Percentiles rank a stretch among this genome's conserved stretches.
phyloP scores from a whole-genome alignment of 495 filamentous ascomycete species.

The Xylaria acuta region DNA sequence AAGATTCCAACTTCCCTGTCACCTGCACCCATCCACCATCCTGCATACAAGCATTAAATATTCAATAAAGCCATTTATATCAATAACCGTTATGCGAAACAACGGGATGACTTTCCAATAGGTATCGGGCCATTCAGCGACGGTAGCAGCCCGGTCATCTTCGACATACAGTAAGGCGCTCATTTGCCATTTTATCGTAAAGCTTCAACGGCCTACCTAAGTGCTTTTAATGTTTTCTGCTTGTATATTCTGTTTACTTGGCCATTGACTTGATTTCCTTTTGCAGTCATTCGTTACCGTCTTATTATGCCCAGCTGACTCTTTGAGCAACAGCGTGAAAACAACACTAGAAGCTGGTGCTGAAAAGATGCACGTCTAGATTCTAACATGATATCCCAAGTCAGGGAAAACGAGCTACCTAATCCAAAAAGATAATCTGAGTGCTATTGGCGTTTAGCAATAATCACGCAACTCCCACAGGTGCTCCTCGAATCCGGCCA shows the following conservation, averaged over 20 bases:
- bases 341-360: background rate
- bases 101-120: background rate
- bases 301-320: background rate
- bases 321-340: background rate
- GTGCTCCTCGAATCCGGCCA: background rate
- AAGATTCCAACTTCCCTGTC: too few relatives aligned
- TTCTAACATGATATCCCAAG: background rate
- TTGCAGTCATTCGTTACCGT: background rate
- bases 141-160: too few relatives aligned
- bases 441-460: background rate
- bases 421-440: background rate
- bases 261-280: background rate
- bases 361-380: background rate
- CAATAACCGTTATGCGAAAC: background rate
- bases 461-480: background rate
- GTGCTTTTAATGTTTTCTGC: background rate
- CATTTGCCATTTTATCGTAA: background rate
- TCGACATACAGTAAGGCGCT: background rate
- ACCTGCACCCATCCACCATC: background rate
- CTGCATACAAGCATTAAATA: slow-evolving; percentile 5
- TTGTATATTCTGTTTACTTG: background rate
- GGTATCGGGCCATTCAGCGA: too few relatives aligned
- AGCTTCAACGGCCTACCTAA: background rate
- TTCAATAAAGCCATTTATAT: slow-evolving; percentile 16
- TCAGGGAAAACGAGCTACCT: background rate